Evolutionary conservation across 352 stramenopile species (phyloP).

Genomic region (Phytophthora colocasiae): DNA sequence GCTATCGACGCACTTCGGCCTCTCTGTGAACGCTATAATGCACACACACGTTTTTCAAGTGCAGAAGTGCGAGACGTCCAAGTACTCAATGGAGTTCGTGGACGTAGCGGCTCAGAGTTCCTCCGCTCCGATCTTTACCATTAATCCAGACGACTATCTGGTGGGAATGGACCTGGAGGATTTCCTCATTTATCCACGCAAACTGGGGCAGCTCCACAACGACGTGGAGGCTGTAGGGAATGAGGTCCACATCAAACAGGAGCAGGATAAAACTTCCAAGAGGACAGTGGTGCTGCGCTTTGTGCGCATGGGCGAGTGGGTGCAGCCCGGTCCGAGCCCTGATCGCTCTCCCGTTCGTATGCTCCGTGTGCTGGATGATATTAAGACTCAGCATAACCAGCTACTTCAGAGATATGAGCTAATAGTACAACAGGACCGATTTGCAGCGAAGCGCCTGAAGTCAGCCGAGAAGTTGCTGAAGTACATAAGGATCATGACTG

Average conservation of each 20-base stretch:
- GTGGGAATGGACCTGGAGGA: conserved; percentile 68
- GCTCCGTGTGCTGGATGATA: conserved; percentile 52
- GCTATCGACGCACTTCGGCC: conserved; percentile 46
- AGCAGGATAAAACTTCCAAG: conserved; percentile 25
- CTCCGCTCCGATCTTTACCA: conserved; percentile 78
- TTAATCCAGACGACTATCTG: conserved; percentile 94
- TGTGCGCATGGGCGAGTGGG: conserved; percentile 52
- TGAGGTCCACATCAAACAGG: conserved; percentile 22
- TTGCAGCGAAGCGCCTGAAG: conserved; percentile 53
- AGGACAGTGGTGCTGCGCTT: conserved; percentile 62
- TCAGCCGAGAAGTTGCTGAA: conserved; percentile 71
- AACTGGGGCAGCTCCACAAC: conserved; percentile 53
- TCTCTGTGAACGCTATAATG: conserved; percentile 54
- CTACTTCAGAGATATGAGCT: conserved; percentile 47
- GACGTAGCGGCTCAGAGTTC: conserved; percentile 38
- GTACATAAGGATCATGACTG: conserved; percentile 58
- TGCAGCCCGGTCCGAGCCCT: conserved; percentile 46
- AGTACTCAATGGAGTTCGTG: conserved; percentile 44
- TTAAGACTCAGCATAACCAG: conserved; percentile 41
- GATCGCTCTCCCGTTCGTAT: conserved; percentile 53
- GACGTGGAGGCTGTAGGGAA: conserved; percentile 37
- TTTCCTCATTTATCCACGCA: conserved; percentile 55
- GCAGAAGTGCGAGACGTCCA: conserved; percentile 18
- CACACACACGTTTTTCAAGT: conserved; percentile 64
- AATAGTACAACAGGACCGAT: conserved; percentile 48